Base-by-base conservation (phyloP, 169 alveolate species). In the Cryptosporidium xiaoi region DNA sequence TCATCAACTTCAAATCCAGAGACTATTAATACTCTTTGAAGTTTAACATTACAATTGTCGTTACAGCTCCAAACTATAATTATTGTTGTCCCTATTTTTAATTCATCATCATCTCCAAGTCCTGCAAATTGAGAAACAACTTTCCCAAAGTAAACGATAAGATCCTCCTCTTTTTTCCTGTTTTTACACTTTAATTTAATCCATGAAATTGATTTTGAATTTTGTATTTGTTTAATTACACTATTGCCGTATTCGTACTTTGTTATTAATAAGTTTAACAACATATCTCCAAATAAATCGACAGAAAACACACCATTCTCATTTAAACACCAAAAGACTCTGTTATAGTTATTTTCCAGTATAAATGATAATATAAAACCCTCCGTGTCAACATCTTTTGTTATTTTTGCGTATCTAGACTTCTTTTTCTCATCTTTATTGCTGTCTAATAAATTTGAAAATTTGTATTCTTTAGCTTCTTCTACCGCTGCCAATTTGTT, bases 281-380 rank as follows among this genome's bases (percentile, higher is more conserved):
- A 24, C 51, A 77, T 13, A 62, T 58, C 46, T 40, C 31, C 71
- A 60, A 44, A 27, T 44, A 77, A 16, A 15, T 77, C 87, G 15
- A 77, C 20, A 16, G 65, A 60, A 60, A 40, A 50, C 48, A 77
- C 31, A 2, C 44, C 53, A 34, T 24, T 60, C 40, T 44, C 34
- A 2, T 62, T 71, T 24, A 62, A 20, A 62, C 7, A 36, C 87
- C 77, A 60, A 40, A 77, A 77, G 44, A 8, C 60, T 60, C 20
- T 62, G 27, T 58, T 58, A 24, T 33, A n/a, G n/a, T 24, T 66
- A 24, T 69, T 64, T 0, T 64, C 51, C 20, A 69, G 29, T 29
- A 69, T 56, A 24, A 44, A 69, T 10, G 83, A 69, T 33, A 69
- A 34, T 8, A 29, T 48, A 69, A 69, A 34, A 6, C 83, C 83